Conservation (phyloP, 305 asterid genomes). For the Fraxinus angustifolia region DNA sequence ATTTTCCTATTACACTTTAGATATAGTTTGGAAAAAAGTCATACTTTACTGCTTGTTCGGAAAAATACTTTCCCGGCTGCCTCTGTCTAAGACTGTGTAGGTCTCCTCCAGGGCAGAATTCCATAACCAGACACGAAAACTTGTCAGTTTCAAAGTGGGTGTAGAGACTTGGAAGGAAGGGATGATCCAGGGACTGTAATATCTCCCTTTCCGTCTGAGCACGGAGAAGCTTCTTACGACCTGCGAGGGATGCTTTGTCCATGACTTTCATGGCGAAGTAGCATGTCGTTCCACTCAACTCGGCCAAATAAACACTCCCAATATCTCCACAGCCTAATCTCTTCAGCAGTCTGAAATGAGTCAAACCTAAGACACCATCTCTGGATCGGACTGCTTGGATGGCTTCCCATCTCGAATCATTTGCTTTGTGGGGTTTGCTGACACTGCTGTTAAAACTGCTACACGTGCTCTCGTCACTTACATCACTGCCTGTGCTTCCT, state of each 20-base stretch:
- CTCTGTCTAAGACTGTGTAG: conserved; percentile 48
- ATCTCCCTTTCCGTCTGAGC: conserved; percentile 54
- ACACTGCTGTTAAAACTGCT: conserved; percentile 42
- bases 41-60: conserved; percentile 57
- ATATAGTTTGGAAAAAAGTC: conserved; percentile 14
- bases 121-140: conserved; percentile 54
- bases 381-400: conserved; percentile 38
- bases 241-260: conserved; percentile 48
- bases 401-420: conserved; percentile 49
- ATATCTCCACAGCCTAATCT: conserved; percentile 54
- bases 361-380: conserved; percentile 40
- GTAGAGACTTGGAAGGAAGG: conserved; percentile 47
- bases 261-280: conserved; percentile 50
- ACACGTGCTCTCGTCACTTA: conserved; percentile 51
- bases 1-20: background rate
- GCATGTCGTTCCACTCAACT: conserved; percentile 48
- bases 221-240: conserved; percentile 47
- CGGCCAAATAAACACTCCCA: conserved; percentile 53
- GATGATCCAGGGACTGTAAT: conserved; percentile 49
- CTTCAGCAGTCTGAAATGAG: conserved; percentile 48
- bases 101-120: conserved; percentile 61
- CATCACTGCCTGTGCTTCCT: conserved; percentile 48
- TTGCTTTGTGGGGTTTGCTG: conserved; percentile 54
- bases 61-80: conserved; percentile 49
- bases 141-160: conserved; percentile 47